Evolutionary conservation across 140 eudicot species (phyloP).

Genomic region (Stevia rebaudiana): DNA sequence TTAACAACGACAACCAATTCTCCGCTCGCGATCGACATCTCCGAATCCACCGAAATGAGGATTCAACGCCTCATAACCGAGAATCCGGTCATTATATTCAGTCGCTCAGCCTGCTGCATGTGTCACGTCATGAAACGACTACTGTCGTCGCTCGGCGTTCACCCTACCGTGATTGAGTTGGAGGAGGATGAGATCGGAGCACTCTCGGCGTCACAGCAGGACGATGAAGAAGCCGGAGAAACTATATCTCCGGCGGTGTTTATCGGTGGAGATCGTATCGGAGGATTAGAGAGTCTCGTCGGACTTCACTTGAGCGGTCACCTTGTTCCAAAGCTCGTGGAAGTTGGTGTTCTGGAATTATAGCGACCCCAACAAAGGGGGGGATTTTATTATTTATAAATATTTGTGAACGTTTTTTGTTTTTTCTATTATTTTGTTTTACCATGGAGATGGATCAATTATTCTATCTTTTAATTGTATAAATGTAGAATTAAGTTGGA

Average conservation of each 20-base stretch:
- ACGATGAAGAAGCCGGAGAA: slow-evolving; percentile 6
- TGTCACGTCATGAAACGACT: slow-evolving; percentile 91
- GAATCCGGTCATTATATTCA: slow-evolving; percentile 80
- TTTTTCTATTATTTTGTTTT: neutral
- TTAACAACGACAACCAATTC: slow-evolving; percentile 51
- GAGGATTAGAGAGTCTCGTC: slow-evolving; percentile 75
- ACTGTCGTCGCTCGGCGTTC: slow-evolving; percentile 63
- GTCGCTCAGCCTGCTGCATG: slow-evolving; percentile 86
- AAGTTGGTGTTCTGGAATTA: slow-evolving; percentile 60
- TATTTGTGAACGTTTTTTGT: neutral
- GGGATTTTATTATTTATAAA: neutral
- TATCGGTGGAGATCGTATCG: slow-evolving; percentile 75
- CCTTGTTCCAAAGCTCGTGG: slow-evolving; percentile 70
- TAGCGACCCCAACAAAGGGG: slow-evolving; percentile 12
- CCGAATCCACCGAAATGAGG: slow-evolving; percentile 76
- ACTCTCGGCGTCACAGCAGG: slow-evolving; percentile 23
- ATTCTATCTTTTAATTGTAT: slow-evolving; percentile 19
- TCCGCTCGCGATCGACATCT: slow-evolving; percentile 65
- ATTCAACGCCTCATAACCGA: slow-evolving; percentile 73
- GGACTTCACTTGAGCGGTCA: slow-evolving; percentile 68
- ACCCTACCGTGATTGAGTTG: slow-evolving; percentile 82
- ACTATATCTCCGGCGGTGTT: slow-evolving; percentile 39
- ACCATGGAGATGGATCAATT: slow-evolving; percentile 10
- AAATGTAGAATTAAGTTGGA: slow-evolving; percentile 23
- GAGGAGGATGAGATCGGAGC: slow-evolving; percentile 88